Conservation (phyloP, 306 rosid genomes). For the Acacia melanoxylon region DNA sequence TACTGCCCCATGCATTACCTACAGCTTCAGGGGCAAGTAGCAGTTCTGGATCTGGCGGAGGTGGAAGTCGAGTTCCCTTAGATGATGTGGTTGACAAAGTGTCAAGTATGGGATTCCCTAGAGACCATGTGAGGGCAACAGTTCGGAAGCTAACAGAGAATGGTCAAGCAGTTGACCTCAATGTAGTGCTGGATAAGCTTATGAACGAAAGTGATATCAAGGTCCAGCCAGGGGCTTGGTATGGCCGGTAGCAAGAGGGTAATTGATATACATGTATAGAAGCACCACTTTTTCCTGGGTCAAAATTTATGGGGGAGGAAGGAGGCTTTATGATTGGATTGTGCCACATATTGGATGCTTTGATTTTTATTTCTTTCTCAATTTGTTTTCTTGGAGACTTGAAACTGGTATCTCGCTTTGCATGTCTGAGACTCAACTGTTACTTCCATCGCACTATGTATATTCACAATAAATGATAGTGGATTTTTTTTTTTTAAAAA, state of each 20-base stretch:
- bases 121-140: constrained; percentile 81
- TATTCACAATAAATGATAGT: constrained; percentile 46
- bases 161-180: constrained; percentile 84
- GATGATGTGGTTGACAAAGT: constrained; percentile 85
- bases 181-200: constrained; percentile 83
- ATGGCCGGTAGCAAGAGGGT: constrained; percentile 55
- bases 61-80: constrained; percentile 64
- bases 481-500: constrained; percentile 16
- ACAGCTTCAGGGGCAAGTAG: constrained; percentile 62
- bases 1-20: constrained; percentile 73
- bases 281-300: constrained; percentile 36
- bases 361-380: constrained; percentile 8
- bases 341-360: constrained; percentile 31
- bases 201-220: constrained; percentile 67
- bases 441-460: constrained; percentile 43
- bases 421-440: constrained; percentile 23
- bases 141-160: constrained; percentile 85
- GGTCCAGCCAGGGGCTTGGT: constrained; percentile 75
- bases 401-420: constrained; percentile 38
- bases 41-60: constrained; percentile 62
- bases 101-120: constrained; percentile 81
- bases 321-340: constrained; percentile 25
- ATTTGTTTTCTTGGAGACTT: constrained; percentile 29
- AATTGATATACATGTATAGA: constrained; percentile 43
- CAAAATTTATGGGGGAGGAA: constrained; percentile 27